Evolutionary conservation across 805 yeast species (phyloP).

Genomic region (Yarrowia keelungensis): DNA sequence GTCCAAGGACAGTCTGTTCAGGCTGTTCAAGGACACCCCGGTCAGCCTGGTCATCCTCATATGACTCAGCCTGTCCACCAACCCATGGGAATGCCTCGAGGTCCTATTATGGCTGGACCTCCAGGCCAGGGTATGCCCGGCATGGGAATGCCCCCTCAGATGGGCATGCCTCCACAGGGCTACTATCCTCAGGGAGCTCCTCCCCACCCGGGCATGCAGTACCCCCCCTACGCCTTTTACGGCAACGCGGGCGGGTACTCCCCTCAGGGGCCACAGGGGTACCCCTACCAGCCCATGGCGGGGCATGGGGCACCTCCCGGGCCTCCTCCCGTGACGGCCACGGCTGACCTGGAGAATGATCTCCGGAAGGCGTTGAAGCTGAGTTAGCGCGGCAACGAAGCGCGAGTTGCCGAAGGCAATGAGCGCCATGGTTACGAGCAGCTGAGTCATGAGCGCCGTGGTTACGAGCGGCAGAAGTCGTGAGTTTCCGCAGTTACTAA

Average conservation of each 20-base stretch:
- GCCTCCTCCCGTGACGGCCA: slow-evolving; percentile 4
- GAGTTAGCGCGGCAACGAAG: background rate
- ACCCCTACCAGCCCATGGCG: slow-evolving; percentile 5
- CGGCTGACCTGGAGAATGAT: slow-evolving; percentile 23
- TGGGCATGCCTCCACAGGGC: slow-evolving; percentile 12
- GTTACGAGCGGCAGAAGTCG: no score
- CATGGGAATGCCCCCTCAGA: slow-evolving; percentile 1
- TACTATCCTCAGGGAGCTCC: slow-evolving; percentile 5
- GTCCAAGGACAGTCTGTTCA: no score
- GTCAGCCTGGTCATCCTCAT: background rate
- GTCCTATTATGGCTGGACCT: slow-evolving; percentile 33
- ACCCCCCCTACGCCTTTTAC: slow-evolving; percentile 19
- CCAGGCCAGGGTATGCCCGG: slow-evolving; percentile 6
- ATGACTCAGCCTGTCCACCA: background rate
- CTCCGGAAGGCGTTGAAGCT: slow-evolving; percentile 36
- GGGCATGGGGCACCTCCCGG: background rate
- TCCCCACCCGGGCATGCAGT: slow-evolving; percentile 9
- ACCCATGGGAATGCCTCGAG: background rate
- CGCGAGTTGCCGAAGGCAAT: background rate
- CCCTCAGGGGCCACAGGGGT: background rate
- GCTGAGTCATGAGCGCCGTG: no score
- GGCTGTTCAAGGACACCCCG: no score
- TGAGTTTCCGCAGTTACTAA: no score
- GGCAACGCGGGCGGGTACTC: slow-evolving; percentile 6
- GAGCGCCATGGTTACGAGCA: background rate